Evolutionary conservation across 2,329 filamentous ascomycete genomes (phyloP), one percentile per base, ranked within the genome.

Genomic region (Sclerotinia minor): DNA sequence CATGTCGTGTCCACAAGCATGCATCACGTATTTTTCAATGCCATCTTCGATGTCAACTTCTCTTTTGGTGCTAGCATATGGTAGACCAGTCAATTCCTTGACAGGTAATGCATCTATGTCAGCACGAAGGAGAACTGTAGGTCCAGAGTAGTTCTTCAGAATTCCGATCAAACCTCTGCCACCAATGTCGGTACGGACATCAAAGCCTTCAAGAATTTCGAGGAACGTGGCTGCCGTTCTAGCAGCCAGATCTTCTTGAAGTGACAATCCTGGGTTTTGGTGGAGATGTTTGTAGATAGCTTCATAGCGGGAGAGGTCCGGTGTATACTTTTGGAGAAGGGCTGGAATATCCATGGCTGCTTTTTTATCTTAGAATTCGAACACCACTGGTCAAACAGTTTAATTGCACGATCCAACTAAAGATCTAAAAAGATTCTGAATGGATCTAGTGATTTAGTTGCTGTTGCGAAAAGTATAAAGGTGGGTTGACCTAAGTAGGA

Each of bases 1-100:
- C 79, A 88, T 85, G 71, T 89, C 87, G 72, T 90, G 88, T 0
- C 88, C 88, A 75, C 87, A 90, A 54, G 87, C 87, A 77, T 90
- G 88, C 87, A 90, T 89, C 0, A 87, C 84, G 0, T 85, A 83
- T 66, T 83, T 83, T 66, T 81, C 78, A 0, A 79, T 75, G 0
- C 84, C 85, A 71, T 73, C 69, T 71, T 83, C 81, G 49, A 78
- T 78, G 67, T 75, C 71, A 6, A 71, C 35, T 54, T 71, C 69
- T 3, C 53, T 47, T 19, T 65, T 79, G 9, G 74, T 82, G 72
- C 84, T 86, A 0, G 85, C 84, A 73, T 89, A 89, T 0, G 77
- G 72, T 0, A 89, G 76, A 0, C 81, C 82, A 0, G 86, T 88
- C 35, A 79, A 76, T 75, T 89, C 87, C 68, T 81, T 73, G 0